Base-by-base conservation (phyloP, 2,329 filamentous ascomycete species). In the Macrophomina tecta region DNA sequence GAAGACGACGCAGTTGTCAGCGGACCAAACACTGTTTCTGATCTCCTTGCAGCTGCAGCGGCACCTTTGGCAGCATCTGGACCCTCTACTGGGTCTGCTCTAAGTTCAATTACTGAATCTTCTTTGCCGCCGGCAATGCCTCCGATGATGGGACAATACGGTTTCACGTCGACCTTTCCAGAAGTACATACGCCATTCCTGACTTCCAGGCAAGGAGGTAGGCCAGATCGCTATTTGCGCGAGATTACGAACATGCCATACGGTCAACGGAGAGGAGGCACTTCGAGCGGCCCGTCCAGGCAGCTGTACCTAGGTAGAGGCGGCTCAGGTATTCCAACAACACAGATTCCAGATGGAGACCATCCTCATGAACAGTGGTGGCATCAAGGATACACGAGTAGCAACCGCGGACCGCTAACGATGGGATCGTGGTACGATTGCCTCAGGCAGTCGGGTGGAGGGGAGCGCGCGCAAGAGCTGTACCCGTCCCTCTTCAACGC, bases 401-500 rank as follows among this genome's bases (percentile, higher is more conserved):
- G n/a, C 36, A 53, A 62, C 40, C 56, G 56, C 30, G 56, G 49
- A 1, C 56, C 65, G 23, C 48, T 58, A 48, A 61, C 56, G n/a
- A 51, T 48, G 28, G 49, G 42, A 4, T 55, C 63, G 2, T 36
- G 45, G 49, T 65, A 65, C 36, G 61, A 52, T 3, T 32, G 49
- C 14, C 58, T 62, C 32, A 48, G 32, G 32, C 3, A 40, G 48
- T 28, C 30, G 7, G 40, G 38, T 18, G 55, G 16, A 30, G 14
- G 5, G 4, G 42, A 38, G 14, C 34, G n/a, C 5, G 18, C 40
- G 1, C 28, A 16, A 28, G 40, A 48, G 23, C 23, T 34, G 2
- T 34, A 34, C 4, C 30, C 56, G n/a, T 49, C 14, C 32, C 38
- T 62, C 11, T 62, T 49, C 46, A 38, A 38, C 36, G 30, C 36